Base-by-base conservation (phyloP, 306 rosid genomes). In the Vicia faba region DNA sequence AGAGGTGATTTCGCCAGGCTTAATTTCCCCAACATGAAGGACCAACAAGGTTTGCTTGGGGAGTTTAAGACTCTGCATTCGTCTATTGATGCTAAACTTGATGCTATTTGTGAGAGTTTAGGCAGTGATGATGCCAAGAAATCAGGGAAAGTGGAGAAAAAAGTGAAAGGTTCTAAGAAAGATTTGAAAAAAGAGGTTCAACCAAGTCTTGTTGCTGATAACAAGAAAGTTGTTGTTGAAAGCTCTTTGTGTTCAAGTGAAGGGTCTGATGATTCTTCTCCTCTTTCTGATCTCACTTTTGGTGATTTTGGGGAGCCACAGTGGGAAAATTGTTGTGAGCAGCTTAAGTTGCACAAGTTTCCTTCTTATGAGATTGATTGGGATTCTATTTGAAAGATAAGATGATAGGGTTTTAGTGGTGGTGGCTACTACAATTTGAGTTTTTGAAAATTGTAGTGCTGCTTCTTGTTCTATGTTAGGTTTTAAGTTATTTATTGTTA, bases 321-420 rank as follows among this genome's bases (percentile, higher is more conserved):
- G 9, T 95, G 89, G 96, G 95, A 76, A 5, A 51, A 41, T 26
- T 75, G 70, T 51, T 53, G 79, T 0, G 92, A 84, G 13, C 76
- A 69, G 43, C 20, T 73, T 62, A 45, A 75, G 79, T 57, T 95
- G 81, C 57, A 81, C 75, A 95, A 95, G 77, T 91, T 78, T 44
- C 97, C 99, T 0, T 95, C 99, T 69, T 76, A 83, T 11, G 99
- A 95, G 90, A 95, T 95, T 7, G 96, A 95, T 56, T 95, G 99
- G 99, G 92, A 83, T 41, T 84, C 97, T 28, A 81, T 90, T 29
- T 72, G 85, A 76, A 57, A 53, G 11, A 57, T 36, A 13, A 36
- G 15, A 43, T n/a, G 53, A 45, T 45, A 11, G 45, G 15, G n/a
- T 36, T 57, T 46, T 46, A 46, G 18, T 61, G 39, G 18, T 61